These are phyloP conservation scores for Starmera quercuum DNA, from an alignment of 805 yeast species.

Conservation along the genomic window DNA sequence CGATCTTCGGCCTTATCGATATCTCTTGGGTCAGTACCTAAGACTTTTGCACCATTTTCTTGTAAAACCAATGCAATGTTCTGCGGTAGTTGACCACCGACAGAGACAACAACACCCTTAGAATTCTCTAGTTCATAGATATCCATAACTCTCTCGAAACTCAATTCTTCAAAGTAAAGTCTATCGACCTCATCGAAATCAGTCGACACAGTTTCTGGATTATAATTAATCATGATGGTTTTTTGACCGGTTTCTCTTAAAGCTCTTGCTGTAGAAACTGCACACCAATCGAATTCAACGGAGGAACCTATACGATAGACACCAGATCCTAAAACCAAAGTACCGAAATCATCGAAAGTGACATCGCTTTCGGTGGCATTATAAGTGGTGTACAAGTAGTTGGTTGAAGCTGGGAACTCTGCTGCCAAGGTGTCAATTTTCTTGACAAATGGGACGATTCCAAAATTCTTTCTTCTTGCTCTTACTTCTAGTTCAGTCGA, in stretches of 20 bases:
- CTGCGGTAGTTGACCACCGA: slow-evolving; percentile 98
- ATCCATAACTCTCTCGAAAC: slow-evolving; percentile 95
- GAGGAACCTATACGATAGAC: slow-evolving; percentile 98
- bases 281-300: slow-evolving; percentile 99
- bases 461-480: slow-evolving; percentile 68
- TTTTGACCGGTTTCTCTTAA: slow-evolving; percentile 80
- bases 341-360: slow-evolving; percentile 80
- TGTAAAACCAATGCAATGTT: slow-evolving; percentile 87
- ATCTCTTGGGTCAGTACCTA: slow-evolving; percentile 92
- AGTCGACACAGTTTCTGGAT: slow-evolving; percentile 97
- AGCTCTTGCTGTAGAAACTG: slow-evolving; percentile 93
- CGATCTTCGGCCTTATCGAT: slow-evolving; percentile 98
- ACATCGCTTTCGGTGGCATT: slow-evolving; percentile 85
- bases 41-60: slow-evolving; percentile 72
- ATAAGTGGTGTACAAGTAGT: slow-evolving; percentile 92
- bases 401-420: slow-evolving; percentile 96
- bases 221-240: slow-evolving; percentile 94
- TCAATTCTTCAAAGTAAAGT: slow-evolving; percentile 90
- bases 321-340: slow-evolving; percentile 96
- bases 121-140: slow-evolving; percentile 90
- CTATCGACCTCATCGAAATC: slow-evolving; percentile 98
- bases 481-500: slow-evolving; percentile 77
- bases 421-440: slow-evolving; percentile 97
- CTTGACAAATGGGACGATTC: slow-evolving; percentile 88
- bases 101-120: slow-evolving; percentile 88